phyloP scores from a whole-genome alignment of 257 asterid genomes.

The Thymus quinquecostatus region DNA sequence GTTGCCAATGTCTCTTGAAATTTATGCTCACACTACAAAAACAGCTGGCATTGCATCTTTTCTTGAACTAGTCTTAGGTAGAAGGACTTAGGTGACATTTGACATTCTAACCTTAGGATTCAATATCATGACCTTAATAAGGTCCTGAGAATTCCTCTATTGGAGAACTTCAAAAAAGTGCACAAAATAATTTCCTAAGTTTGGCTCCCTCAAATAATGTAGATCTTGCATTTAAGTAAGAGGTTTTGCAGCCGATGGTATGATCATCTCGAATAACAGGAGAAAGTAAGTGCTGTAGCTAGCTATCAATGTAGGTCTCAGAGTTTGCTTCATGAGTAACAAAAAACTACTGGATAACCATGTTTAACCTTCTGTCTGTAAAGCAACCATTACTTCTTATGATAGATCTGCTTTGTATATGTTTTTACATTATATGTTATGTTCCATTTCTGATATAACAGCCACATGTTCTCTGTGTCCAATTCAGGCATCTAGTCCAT shows the following conservation, averaged over 20 bases:
- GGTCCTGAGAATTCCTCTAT: not conserved
- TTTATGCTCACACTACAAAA: not conserved
- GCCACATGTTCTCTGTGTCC: conserved; percentile 42
- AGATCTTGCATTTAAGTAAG: not conserved
- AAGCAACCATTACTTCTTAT: conserved; percentile 9
- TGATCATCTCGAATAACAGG: conserved; percentile 24
- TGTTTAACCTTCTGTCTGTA: conserved; percentile 16
- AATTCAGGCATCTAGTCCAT: conserved; percentile 90
- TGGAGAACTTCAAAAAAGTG: not conserved
- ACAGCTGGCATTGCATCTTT: not conserved
- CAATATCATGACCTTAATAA: conserved; percentile 1
- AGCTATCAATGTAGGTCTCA: conserved; percentile 17
- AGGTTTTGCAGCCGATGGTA: conserved; percentile 1
- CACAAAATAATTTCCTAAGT: not conserved
- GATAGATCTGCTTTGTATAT: conserved; percentile 19
- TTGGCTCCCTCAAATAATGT: not conserved
- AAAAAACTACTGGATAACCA: conserved; percentile 15
- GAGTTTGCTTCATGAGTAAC: conserved; percentile 17
- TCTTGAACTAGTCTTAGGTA: not conserved
- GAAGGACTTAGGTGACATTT: not conserved
- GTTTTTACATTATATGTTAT: conserved; percentile 25
- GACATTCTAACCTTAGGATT: not conserved
- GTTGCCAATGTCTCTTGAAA: not conserved
- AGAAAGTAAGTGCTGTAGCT: conserved; percentile 1
- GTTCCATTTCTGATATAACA: conserved; percentile 39